Base-by-base conservation (phyloP, 2,329 filamentous ascomycete species). In the Thelonectria rubi region DNA sequence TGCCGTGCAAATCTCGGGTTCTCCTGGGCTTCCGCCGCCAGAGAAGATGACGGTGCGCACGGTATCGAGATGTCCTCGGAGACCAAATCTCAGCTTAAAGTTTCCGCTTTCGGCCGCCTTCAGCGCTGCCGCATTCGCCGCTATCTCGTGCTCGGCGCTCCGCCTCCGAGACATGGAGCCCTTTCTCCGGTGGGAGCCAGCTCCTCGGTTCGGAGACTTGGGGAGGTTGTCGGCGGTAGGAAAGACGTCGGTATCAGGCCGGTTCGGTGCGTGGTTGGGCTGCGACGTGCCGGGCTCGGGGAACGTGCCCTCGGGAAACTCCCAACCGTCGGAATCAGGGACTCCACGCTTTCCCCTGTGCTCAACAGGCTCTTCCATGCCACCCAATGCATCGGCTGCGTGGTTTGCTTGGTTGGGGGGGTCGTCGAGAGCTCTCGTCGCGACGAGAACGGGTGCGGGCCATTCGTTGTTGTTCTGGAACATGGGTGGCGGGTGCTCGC, bases 21-120 rank as follows among this genome's bases (percentile, higher is more conserved):
- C 95, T 3, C 92, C 93, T 3, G 94, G 94, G 72, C 93, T 97
- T 63, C 95, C 95, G 43, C 95, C 95, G 21, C 95, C 95, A 1
- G 94, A 98, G 78, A 99, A 99, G 65, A 97, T 97, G 60, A 98
- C 92, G 1, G 93, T 93, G 42, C 95, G 90, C 5, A 99, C 93
- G 3, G 96, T 94, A 74, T 98, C 93, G 2, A 99, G 84, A 76
- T 99, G 95, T 2, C 95, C 95, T 53, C 94, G 86, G 5, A 99
- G 84, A 5, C 93, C 94, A 74, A 97, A 98, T 52, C 93, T 88
- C 60, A 98, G 90, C 77, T 96, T 97, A 81, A 99, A 98, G 68
- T 86, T 93, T 15, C 88, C 86, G 24, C 82, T 86, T 63, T 97
- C 94, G 6, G 34, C 34, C 30, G 69, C 77, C 72, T 89, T 91